Conservation (phyloP, 768 basidiomycete genomes). For the Phaffia australis region DNA sequence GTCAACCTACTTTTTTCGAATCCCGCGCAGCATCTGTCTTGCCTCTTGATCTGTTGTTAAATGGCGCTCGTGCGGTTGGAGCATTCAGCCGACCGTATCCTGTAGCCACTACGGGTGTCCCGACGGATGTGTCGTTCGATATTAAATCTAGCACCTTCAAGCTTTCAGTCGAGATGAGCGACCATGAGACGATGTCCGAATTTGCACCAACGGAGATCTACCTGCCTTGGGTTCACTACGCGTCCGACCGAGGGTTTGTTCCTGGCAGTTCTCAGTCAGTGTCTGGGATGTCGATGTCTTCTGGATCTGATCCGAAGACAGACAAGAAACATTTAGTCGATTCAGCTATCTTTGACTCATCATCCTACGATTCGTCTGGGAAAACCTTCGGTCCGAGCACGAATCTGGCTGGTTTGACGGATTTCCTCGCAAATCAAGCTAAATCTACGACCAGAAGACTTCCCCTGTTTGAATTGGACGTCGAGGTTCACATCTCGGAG, state of each 20-base stretch:
- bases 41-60: conserved; percentile 51
- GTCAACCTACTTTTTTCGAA: neutral
- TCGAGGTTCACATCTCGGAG: conserved; percentile 38
- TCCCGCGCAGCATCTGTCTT: conserved; percentile 7
- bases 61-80: conserved; percentile 71
- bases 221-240: conserved; percentile 82
- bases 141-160: conserved; percentile 59
- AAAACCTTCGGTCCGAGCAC: neutral
- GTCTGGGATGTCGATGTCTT: neutral
- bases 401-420: neutral
- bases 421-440: neutral
- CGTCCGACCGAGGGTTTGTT: conserved; percentile 38
- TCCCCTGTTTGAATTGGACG: conserved; percentile 36
- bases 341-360: conserved; percentile 1
- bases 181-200: conserved; percentile 46
- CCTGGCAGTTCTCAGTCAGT: neutral
- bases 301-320: neutral
- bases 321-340: neutral
- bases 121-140: conserved; percentile 61
- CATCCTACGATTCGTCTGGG: neutral
- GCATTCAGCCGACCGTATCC: conserved; percentile 84
- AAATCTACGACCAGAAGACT: conserved; percentile 3
- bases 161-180: conserved; percentile 53
- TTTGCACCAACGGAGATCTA: conserved; percentile 74
- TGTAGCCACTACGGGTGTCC: conserved; percentile 57